Evolutionary conservation across 2,329 filamentous ascomycete species (phyloP), one percentile per base, ranked within the genome.

Genomic region (Aspergillus carbonarius): DNA sequence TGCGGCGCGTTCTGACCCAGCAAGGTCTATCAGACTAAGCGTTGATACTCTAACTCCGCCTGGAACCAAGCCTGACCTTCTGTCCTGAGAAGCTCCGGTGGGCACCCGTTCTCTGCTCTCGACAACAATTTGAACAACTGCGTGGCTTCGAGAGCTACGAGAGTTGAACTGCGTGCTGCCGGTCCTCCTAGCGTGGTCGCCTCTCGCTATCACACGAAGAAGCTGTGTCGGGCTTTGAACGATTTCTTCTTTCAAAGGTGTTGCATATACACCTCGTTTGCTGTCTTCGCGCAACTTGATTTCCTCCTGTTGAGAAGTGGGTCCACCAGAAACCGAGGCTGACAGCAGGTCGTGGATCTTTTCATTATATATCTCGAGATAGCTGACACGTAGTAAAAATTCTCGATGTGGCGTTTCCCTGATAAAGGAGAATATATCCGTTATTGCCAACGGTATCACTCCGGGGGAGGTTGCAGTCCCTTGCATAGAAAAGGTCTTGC

Each of bases 401-500:
- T 99, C 95, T 60, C 95, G 85, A 35, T 92, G 91, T 0, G 95
- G 95, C 1, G 95, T 98, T 78, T 99, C 95, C 58, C 95, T 89
- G 66, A 99, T 99, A 75, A 97, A 99, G 0, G 95, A 98, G 76
- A 99, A 99, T 54, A 99, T 99, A 72, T 99, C 95, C 62, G 95
- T 98, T 68, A 99, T 98, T 39, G 95, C 95, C 39, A 98, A 82
- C 6, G 95, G 95, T 57, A 99, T 99, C 27, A 99, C 95, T 78
- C 95, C 95, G 1, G 95, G 95, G 39, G 92, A 96, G 2, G 91
- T 91, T 47, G 93, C 92, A 10, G 95, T 99, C 67, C 95, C 95
- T 79, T 99, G 95, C 95, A 99, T 99, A 39, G 93, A 98, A 74
- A 98, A 99, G 0, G 95, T 99, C 80, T 99, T 99, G 66, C 95